These are phyloP conservation scores for Wickerhamomyces hampshirensis DNA, from an alignment of 805 yeast species.

Conservation along the genomic window DNA sequence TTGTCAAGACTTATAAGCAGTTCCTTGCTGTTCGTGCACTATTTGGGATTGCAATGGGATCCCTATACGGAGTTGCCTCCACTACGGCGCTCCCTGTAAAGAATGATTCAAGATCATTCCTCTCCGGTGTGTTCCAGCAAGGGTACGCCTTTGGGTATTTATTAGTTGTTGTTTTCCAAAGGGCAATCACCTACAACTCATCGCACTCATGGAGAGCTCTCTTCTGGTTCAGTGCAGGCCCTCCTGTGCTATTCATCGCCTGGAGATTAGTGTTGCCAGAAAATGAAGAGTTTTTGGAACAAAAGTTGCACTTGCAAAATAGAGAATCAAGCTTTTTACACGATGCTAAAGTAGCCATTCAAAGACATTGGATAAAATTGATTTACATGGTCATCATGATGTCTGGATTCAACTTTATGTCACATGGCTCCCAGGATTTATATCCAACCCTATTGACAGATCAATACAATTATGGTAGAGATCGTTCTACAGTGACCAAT, in stretches of 20 bases:
- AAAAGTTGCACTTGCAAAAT: conserved; percentile 31
- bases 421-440: conserved; percentile 63
- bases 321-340: conserved; percentile 29
- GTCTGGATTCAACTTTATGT: conserved; percentile 60
- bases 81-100: conserved; percentile 46
- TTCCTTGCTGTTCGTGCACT: conserved; percentile 59
- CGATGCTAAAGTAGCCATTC: conserved; percentile 31
- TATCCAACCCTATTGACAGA: conserved; percentile 49
- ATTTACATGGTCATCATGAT: conserved; percentile 52
- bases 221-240: conserved; percentile 68
- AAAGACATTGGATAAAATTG: conserved; percentile 53
- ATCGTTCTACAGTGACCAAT: conserved; percentile 50
- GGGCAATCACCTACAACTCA: conserved; percentile 55
- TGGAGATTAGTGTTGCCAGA: conserved; percentile 44
- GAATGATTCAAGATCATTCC: conserved; percentile 46
- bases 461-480: conserved; percentile 37
- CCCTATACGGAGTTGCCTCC: conserved; percentile 39
- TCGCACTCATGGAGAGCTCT: conserved; percentile 55
- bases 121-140: conserved; percentile 70
- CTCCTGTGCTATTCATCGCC: conserved; percentile 35
- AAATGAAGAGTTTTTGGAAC: conserved; percentile 46
- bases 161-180: conserved; percentile 57
- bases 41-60: conserved; percentile 56
- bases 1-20: conserved; percentile 49
- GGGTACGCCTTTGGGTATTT: conserved; percentile 74